Base-by-base conservation (phyloP, 345 rosid genomes). In the Gossypium arboreum region DNA sequence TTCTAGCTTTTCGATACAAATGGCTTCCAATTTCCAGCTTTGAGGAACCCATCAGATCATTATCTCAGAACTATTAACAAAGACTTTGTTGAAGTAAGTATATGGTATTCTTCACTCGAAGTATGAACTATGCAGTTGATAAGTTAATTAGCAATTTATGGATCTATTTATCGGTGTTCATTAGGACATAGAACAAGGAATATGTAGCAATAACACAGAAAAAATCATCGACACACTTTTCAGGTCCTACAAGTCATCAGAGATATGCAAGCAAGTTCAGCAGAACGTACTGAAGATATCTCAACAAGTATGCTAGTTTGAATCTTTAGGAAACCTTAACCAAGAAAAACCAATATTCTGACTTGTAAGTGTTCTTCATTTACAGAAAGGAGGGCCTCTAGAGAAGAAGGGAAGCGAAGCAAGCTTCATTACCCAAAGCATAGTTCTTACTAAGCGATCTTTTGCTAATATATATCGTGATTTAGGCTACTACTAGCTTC, bases 401-500 rank as follows among this genome's bases (percentile, higher is more conserved):
- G 78, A 73, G 81, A 83, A 79, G 73, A 82, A 66, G 71, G 78
- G 80, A 77, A 75, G 83, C 22, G 81, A 79, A 41, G 83, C 88
- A 48, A 81, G 84, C 67, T 83, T 83, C 61, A 73, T 83, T 2
- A 83, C 77, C 8, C 86, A 85, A 34, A 56, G 84, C 65, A 7
- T 77, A 11, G 82, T 81, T 45, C 86, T 83, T 43, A 83, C 84
- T 0, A 72, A 58, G 65, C 76, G 92, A 79, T 90, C 92, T 0
- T 86, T 79, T 1, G 77, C 84, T 55, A 86, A 90, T 84, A 90
- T 90, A 90, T 85, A 81, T 13, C 88, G 94, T 0, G 90, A 88
- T 62, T 68, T 87, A 68, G 91, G 90, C 22, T 89, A 88, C 62
- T 89, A 88, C 47, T 88, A 88, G 94, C 86, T 88, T 73, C 88